phyloP scores from a whole-genome alignment of 768 basidiomycete species.

The Rhodotorula kratochvilovae region DNA sequence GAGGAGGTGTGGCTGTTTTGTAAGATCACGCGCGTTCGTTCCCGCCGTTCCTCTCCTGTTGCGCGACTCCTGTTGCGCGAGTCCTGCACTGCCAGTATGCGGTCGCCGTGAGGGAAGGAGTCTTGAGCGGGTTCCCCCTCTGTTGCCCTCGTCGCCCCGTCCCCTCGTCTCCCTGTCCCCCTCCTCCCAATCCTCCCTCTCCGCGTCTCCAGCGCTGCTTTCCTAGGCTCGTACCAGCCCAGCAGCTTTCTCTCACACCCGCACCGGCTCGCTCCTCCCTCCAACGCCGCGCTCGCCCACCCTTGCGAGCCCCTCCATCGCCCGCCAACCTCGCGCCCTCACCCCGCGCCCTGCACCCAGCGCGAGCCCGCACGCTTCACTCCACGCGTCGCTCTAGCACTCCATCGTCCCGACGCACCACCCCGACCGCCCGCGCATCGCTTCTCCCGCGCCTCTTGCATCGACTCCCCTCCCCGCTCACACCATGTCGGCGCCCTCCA shows the following conservation, averaged over 20 bases:
- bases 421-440: background rate
- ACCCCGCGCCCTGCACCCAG: background rate
- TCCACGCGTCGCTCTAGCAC: background rate
- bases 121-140: no score
- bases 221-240: background rate
- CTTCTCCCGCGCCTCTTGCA: background rate
- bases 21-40: background rate
- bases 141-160: background rate
- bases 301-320: background rate
- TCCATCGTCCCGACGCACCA: background rate
- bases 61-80: no score
- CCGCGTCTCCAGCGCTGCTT: background rate
- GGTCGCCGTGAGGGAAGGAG: background rate
- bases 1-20: background rate
- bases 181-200: background rate
- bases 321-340: background rate
- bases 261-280: background rate
- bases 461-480: background rate
- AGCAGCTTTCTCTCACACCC: background rate
- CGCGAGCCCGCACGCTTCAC: background rate
- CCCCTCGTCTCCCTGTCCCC: background rate
- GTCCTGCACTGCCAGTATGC: no score
- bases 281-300: background rate
- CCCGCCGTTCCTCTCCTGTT: background rate
- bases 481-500: constrained; percentile 10